Base-by-base conservation (phyloP, 805 yeast genomes). In the Candida anglica region DNA sequence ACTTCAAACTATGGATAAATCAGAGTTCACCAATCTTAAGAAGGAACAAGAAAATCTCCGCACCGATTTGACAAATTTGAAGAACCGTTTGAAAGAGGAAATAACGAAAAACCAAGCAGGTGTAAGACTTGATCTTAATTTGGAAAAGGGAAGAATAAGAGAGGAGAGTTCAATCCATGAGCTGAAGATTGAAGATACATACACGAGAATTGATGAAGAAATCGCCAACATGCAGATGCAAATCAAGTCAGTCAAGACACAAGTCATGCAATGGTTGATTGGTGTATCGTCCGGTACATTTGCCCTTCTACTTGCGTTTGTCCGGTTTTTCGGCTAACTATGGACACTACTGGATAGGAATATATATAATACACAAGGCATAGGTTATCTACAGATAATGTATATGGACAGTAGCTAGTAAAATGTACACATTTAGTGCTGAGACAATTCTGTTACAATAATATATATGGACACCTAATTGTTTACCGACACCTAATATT, bases 221-320 rank as follows among this genome's bases (percentile, higher is more conserved):
- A 82, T 93, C 18, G 82, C 91, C 25, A 91, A 93, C 54, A 86
- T 93, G 77, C 89, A 86, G 59, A 86, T 89, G 71, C 96, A 91
- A 60, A 88, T 93, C 45, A 96, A 93, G 52, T 79, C 86, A 28
- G 96, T 91, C 20, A 93, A 93, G 64, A 86, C 96, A 2, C 97
- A 93, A 57, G 97, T 93, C 32, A 77, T 88, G 81, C 98, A 93
- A 62, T 93, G 98, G 98, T 73, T 93, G 43, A 87, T 93, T 48
- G 98, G 98, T 69, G 97, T 93, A 14, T 86, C 95, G 53, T 89
- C 98, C 1, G 98, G 98, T 83, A 86, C 97, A 1, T 86, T 91
- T 62, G 98, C 98, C 10, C 71, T 93, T 38, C 84, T 93, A 33
- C 64, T 91, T 48, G 97, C 98, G 1, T 93, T 93, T 56, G 86